phyloP scores from a whole-genome alignment of 1,139 yeast genomes.

The Eremothecium sinecaudum region DNA sequence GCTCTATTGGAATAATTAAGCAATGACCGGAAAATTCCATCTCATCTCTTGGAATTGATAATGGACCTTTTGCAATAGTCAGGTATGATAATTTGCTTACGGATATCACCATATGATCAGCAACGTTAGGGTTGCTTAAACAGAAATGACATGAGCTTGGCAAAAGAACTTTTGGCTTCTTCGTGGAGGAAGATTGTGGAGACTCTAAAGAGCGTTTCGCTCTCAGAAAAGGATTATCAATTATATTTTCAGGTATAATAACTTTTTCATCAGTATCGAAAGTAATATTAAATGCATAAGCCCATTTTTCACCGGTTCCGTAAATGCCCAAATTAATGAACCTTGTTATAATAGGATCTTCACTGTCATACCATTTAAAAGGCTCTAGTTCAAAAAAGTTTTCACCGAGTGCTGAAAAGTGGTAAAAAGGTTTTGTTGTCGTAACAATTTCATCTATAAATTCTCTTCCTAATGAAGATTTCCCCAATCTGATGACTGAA shows the following conservation, averaged over 20 bases:
- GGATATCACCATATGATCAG: conserved; percentile 70
- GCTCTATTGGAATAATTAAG: conserved; percentile 73
- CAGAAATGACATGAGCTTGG: conserved; percentile 75
- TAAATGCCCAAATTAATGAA: conserved; percentile 56
- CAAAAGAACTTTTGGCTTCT: conserved; percentile 34
- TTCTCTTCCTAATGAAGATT: conserved; percentile 22
- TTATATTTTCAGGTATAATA: conserved; percentile 19
- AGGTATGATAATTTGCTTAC: conserved; percentile 60
- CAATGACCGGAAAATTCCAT: conserved; percentile 72
- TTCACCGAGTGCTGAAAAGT: conserved; percentile 44
- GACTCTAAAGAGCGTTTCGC: conserved; percentile 11
- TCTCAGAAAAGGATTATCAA: conserved; percentile 36
- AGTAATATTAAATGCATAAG: conserved; percentile 53
- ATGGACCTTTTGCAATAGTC: conserved; percentile 83
- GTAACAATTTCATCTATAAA: conserved; percentile 41
- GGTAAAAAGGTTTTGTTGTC: conserved; percentile 49
- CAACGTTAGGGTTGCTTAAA: conserved; percentile 68
- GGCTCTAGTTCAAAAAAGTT: conserved; percentile 49
- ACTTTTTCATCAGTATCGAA: conserved; percentile 10
- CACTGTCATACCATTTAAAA: conserved; percentile 41
- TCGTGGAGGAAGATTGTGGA: conserved; percentile 14
- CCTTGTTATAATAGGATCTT: conserved; percentile 36
- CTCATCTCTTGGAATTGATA: conserved; percentile 41
- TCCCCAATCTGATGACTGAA: conserved; percentile 36
- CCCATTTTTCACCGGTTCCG: conserved; percentile 54